These are phyloP conservation scores for Liriodendron chinense DNA, from an alignment of 164 flowering plant genomes.

Conservation along the genomic window DNA sequence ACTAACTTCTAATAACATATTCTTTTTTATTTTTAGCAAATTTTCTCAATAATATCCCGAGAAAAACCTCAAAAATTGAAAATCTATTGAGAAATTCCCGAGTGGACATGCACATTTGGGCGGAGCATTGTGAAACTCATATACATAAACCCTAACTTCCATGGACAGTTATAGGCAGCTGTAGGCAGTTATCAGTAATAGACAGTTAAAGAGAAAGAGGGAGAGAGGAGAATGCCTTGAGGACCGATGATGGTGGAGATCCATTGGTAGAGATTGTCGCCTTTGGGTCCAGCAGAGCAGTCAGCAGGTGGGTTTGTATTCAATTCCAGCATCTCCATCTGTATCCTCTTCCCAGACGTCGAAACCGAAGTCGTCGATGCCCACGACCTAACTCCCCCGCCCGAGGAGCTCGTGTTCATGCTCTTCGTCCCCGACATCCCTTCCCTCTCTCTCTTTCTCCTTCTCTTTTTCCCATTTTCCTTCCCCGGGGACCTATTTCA, in stretches of 20 bases:
- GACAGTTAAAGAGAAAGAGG: neutral
- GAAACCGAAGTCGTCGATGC: conserved; percentile 63
- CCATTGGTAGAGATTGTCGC: conserved; percentile 92
- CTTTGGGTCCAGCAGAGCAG: conserved; percentile 92
- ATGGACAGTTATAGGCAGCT: too few species aligned
- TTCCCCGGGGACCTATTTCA: too few species aligned
- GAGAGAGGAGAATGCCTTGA: conserved; percentile 38
- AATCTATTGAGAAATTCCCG: too few species aligned
- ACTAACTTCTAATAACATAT: too few species aligned
- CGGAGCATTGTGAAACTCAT: too few species aligned
- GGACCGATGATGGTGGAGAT: conserved; percentile 81
- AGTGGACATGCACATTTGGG: too few species aligned
- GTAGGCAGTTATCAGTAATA: too few species aligned
- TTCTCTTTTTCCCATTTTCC: neutral
- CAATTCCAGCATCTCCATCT: conserved; percentile 79
- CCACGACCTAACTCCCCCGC: conserved; percentile 39
- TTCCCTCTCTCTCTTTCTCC: neutral
- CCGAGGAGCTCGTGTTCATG: conserved; percentile 7
- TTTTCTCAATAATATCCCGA: too few species aligned
- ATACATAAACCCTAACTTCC: too few species aligned
- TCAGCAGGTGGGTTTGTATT: conserved; percentile 64
- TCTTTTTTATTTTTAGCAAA: too few species aligned
- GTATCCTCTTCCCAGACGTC: conserved; percentile 86
- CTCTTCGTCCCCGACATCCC: conserved; percentile 9
- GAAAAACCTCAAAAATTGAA: too few species aligned